phyloP scores from a whole-genome alignment of 164 flowering plant species.

The Houttuynia cordata region DNA sequence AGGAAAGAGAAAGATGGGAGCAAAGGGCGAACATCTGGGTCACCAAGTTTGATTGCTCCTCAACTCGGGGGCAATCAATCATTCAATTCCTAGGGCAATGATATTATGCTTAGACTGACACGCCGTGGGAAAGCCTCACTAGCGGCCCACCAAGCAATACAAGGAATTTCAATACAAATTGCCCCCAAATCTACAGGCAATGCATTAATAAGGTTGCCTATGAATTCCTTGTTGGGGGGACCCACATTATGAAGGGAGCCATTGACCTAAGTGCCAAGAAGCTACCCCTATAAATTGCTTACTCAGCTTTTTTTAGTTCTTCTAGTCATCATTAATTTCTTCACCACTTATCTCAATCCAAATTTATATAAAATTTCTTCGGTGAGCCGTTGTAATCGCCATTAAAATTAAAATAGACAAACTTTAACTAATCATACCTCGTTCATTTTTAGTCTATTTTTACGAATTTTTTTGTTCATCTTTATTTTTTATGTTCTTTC shows the following conservation, averaged over 20 bases:
- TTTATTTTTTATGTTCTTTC: too few species aligned
- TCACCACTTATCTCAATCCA: not conserved
- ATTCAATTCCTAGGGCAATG: slow-evolving; percentile 26
- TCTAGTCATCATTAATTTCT: not conserved
- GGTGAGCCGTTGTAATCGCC: too few species aligned
- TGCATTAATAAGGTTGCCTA: not conserved
- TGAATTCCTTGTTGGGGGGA: too few species aligned
- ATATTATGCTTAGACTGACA: slow-evolving; percentile 2
- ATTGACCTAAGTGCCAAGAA: not conserved
- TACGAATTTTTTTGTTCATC: too few species aligned
- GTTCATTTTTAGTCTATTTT: too few species aligned
- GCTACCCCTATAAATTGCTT: too few species aligned
- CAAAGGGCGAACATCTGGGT: not conserved
- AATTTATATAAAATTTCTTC: not conserved
- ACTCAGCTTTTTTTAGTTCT: too few species aligned
- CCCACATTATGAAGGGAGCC: not conserved
- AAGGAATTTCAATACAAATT: not conserved
- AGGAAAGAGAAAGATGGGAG: not conserved
- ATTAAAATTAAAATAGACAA: too few species aligned
- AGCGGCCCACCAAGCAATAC: not conserved
- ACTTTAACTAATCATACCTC: too few species aligned
- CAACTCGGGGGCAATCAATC: slow-evolving; percentile 37
- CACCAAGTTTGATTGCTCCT: slow-evolving; percentile 7
- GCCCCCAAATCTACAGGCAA: not conserved
- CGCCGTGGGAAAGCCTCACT: slow-evolving; percentile 1